Conservation (phyloP, 305 asterid genomes). For the Fraxinus paxiana region DNA sequence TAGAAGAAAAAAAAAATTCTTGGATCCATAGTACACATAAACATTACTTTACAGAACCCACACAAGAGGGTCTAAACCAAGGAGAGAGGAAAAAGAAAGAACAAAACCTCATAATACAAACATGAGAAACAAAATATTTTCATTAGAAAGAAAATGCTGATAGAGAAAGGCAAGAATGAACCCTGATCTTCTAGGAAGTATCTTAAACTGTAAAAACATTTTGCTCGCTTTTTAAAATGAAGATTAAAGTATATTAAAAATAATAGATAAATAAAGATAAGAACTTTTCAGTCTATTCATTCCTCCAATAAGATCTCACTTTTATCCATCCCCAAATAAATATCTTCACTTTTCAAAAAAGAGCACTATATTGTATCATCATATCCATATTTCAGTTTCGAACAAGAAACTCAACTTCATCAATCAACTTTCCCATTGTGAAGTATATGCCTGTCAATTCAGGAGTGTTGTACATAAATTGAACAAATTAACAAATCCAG, state of each 20-base stretch:
- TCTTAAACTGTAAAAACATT: background rate
- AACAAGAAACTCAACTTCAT: background rate
- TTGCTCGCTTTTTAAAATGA: background rate
- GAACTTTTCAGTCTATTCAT: background rate
- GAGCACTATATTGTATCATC: background rate
- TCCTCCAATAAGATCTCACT: background rate
- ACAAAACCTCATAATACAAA: background rate
- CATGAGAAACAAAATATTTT: background rate
- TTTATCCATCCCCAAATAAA: background rate
- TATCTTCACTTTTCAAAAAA: background rate
- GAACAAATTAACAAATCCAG: constrained; percentile 8
- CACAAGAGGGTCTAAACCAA: background rate
- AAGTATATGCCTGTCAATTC: background rate
- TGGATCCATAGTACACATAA: background rate
- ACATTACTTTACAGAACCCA: background rate
- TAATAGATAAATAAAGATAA: background rate
- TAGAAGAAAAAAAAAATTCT: background rate
- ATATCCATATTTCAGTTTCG: background rate
- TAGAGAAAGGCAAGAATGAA: constrained; percentile 2
- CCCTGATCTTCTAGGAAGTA: background rate
- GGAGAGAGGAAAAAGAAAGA: background rate
- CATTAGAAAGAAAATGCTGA: background rate
- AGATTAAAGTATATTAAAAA: background rate
- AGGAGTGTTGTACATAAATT: background rate
- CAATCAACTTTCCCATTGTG: background rate